Conservation (phyloP, 345 rosid species). For the Dovyalis caffra region DNA sequence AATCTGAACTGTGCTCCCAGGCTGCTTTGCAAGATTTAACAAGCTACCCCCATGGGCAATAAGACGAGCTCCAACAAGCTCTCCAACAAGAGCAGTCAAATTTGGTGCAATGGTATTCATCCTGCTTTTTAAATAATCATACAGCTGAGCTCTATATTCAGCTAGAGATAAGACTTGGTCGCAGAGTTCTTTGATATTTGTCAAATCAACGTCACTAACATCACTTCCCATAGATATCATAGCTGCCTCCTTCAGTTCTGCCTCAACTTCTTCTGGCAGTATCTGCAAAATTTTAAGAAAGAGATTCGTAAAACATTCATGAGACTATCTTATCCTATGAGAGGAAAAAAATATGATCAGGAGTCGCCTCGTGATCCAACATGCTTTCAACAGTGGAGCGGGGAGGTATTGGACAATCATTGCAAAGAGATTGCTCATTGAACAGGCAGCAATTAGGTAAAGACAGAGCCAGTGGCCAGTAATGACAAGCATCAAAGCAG, state of each 20-base stretch:
- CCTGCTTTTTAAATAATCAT: constrained; percentile 81
- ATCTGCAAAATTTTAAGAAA: constrained; percentile 35
- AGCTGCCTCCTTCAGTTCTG: constrained; percentile 78
- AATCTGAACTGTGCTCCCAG: constrained; percentile 90
- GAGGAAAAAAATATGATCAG: neutral
- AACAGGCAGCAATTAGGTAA: neutral
- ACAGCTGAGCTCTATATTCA: constrained; percentile 86
- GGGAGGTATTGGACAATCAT: neutral
- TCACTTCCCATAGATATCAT: constrained; percentile 94
- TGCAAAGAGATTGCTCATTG: neutral
- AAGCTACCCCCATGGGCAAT: constrained; percentile 96
- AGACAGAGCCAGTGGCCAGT: neutral
- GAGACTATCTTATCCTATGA: neutral
- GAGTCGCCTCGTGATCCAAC: neutral
- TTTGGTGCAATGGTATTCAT: constrained; percentile 95
- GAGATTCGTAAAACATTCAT: neutral
- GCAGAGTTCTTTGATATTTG: constrained; percentile 74
- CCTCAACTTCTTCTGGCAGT: constrained; percentile 68
- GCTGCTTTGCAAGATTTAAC: constrained; percentile 87
- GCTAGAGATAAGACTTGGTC: constrained; percentile 83
- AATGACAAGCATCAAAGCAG: neutral
- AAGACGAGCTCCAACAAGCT: constrained; percentile 94
- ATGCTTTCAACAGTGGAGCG: neutral
- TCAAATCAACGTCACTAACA: constrained; percentile 74
- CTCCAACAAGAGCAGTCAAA: constrained; percentile 92